Evolutionary conservation across 1,284 basidiomycete species (phyloP), one percentile per base, ranked within the genome.

Genomic region (Cryptococcus amylolentus): DNA sequence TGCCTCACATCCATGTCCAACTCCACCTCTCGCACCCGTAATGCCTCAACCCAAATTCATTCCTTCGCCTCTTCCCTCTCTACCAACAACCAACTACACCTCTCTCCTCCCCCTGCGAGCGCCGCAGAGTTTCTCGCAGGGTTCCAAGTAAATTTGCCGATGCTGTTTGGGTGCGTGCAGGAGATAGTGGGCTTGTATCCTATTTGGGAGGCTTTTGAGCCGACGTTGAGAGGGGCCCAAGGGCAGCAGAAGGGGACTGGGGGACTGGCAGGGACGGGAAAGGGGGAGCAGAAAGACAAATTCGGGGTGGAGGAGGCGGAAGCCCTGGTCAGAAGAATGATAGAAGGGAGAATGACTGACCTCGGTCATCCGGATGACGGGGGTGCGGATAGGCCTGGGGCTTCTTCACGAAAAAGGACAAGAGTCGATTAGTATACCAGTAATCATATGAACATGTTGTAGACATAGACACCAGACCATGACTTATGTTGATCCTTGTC

Each of bases 171-270:
- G 20, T 87, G 95, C 59, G 84, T 89, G 0, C 93, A 97, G 73
- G 89, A 96, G 75, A 91, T 98, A 64, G 82, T 97, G 52, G 83
- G 87, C 4, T 76, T 91, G n/a, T 97, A 96, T 71, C 84, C 87
- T 6, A 80, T 93, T 0, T 95, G 91, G 90, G 87, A 89, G 53
- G 79, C 84, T 12, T 89, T 93, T 43, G 74, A 74, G 57, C 72
- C 72, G 6, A 51, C 65, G 12, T 49, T 28, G 48, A 40, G 47
- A 49, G n/a, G 42, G 47, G 48, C 38, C 26, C 18, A 46, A 27
- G 20, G 16, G 20, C 14, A 26, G 23, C 20, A 23, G 7, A 46
- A 12, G 10, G 12, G 45, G 54, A 71, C 83, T 82, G 57, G 86
- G 88, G 62, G 84, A 18, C 86, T 52, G 75, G 60, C 68, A 26